Conservation (phyloP, 208 protist species). For the Angomonas desouzai region DNA sequence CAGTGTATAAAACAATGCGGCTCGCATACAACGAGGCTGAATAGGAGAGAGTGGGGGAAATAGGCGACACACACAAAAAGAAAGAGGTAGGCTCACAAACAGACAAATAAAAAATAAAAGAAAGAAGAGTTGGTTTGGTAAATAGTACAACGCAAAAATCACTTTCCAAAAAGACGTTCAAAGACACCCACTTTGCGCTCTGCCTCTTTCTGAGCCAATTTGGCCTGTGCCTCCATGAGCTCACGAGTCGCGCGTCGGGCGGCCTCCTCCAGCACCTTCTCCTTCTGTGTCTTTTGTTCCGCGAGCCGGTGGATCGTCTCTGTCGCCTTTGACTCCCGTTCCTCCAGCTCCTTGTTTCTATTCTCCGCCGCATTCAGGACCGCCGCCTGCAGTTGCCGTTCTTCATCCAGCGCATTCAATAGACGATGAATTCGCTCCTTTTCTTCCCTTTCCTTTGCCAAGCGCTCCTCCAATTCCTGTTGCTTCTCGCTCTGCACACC, state of each 20-base stretch:
- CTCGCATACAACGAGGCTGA: neutral
- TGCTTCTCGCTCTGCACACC: slow-evolving; percentile 53
- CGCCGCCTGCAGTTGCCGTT: slow-evolving; percentile 52
- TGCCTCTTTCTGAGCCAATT: slow-evolving; percentile 34
- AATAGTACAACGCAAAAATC: neutral
- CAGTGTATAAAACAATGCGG: neutral
- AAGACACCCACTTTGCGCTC: slow-evolving; percentile 35
- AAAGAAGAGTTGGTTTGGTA: slow-evolving; percentile 4
- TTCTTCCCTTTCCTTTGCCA: slow-evolving; percentile 57
- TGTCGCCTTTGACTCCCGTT: slow-evolving; percentile 39
- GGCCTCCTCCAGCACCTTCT: slow-evolving; percentile 59
- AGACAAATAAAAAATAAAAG: slow-evolving; percentile 15
- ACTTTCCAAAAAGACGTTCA: slow-evolving; percentile 23
- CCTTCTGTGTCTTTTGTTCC: slow-evolving; percentile 44
- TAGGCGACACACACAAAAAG: no score
- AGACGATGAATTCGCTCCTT: slow-evolving; percentile 49
- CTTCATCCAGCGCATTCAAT: slow-evolving; percentile 52
- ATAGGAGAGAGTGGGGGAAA: no score
- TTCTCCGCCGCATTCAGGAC: slow-evolving; percentile 41
- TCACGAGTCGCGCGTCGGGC: slow-evolving; percentile 48
- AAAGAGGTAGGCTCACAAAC: no score
- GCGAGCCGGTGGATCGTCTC: slow-evolving; percentile 39
- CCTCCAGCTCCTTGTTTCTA: slow-evolving; percentile 48
- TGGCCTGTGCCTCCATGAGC: slow-evolving; percentile 60
- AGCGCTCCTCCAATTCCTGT: slow-evolving; percentile 51